phyloP scores from a whole-genome alignment of 768 basidiomycete species.

The Inosperma sp. region DNA sequence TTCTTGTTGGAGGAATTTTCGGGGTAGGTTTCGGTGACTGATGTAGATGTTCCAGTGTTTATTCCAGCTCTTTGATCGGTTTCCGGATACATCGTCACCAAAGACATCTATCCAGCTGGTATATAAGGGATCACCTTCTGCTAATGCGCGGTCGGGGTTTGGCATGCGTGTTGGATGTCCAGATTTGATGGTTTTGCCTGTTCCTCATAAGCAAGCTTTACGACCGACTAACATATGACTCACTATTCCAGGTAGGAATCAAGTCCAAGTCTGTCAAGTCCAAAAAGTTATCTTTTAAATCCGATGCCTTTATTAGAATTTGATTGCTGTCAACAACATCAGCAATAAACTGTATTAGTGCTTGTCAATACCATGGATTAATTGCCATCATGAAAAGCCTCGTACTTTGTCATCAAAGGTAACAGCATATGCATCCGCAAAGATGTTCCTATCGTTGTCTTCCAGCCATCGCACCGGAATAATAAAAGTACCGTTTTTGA shows the following conservation, averaged over 20 bases:
- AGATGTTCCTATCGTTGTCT: slow-evolving; percentile 14
- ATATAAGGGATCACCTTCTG: slow-evolving; percentile 14
- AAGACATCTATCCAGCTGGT: slow-evolving; percentile 13
- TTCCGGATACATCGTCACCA: slow-evolving; percentile 14
- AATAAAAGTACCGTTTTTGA: slow-evolving; percentile 14
- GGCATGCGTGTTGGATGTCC: slow-evolving; percentile 30
- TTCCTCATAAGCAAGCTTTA: slow-evolving; percentile 4
- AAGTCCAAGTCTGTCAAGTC: slow-evolving; percentile 15
- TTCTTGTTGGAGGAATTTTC: slow-evolving; percentile 34
- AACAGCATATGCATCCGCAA: slow-evolving; percentile 19
- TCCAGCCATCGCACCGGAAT: slow-evolving; percentile 26
- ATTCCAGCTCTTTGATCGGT: slow-evolving; percentile 16
- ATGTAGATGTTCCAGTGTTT: slow-evolving; percentile 35
- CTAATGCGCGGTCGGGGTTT: slow-evolving; percentile 21
- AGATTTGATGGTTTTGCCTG: slow-evolving; percentile 9
- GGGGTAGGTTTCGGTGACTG: slow-evolving; percentile 33
- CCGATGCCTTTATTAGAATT: slow-evolving; percentile 12
- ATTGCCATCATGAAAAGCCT: not conserved
- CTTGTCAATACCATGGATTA: not conserved
- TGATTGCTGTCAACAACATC: slow-evolving; percentile 9
- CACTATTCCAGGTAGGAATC: slow-evolving; percentile 21
- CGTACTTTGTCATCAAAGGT: slow-evolving; percentile 12
- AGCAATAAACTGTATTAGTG: slow-evolving; percentile 9
- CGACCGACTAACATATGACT: not conserved
- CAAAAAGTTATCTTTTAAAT: slow-evolving; percentile 19